phyloP scores from a whole-genome alignment of 139 green algal genomes.

The Bryopsis sp. region DNA sequence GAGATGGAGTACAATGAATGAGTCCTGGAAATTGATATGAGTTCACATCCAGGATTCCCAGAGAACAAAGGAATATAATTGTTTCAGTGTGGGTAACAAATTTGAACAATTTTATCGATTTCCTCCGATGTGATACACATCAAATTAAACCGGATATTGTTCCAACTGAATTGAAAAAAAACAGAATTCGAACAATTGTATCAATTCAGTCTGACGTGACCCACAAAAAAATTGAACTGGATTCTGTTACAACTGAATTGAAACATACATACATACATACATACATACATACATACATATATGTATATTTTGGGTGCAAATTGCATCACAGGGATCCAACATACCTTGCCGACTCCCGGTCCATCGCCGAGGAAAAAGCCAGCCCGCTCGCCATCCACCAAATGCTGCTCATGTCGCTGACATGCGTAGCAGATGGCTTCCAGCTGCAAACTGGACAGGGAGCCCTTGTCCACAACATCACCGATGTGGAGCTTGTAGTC shows the following conservation, averaged over 20 bases:
- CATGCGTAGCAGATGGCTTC: slow-evolving; percentile 39
- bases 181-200: neutral
- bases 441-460: slow-evolving; percentile 33
- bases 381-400: slow-evolving; percentile 29
- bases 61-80: too few relatives aligned
- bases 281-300: slow-evolving; percentile 5
- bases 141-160: too few relatives aligned
- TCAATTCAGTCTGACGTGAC: neutral
- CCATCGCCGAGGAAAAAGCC: slow-evolving; percentile 52
- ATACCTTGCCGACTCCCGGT: slow-evolving; percentile 48
- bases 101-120: too few relatives aligned
- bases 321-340: too few relatives aligned
- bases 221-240: neutral
- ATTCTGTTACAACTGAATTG: neutral
- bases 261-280: neutral
- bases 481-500: slow-evolving; percentile 30
- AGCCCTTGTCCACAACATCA: slow-evolving; percentile 21
- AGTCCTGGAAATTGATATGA: too few relatives aligned
- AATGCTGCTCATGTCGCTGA: slow-evolving; percentile 27
- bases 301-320: neutral
- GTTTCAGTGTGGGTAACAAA: too few relatives aligned
- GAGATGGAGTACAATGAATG: too few relatives aligned
- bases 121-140: too few relatives aligned
- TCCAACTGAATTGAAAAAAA: too few relatives aligned
- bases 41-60: too few relatives aligned